These are phyloP conservation scores for Platanthera guangdongensis DNA, from an alignment of 106 monocot species.

Conservation along the genomic window DNA sequence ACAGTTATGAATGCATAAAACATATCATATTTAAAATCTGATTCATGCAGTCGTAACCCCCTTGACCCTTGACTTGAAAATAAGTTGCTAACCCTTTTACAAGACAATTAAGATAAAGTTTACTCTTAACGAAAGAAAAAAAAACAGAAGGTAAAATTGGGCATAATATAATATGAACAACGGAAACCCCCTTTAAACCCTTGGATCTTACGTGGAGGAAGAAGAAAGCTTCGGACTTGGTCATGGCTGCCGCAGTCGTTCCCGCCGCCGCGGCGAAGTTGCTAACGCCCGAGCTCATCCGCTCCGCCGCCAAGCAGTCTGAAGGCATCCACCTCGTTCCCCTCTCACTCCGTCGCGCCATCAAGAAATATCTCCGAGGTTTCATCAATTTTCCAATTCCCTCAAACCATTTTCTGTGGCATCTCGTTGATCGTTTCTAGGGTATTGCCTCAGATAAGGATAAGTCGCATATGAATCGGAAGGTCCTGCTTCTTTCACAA, in stretches of 20 bases:
- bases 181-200: not conserved
- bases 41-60: too few relatives aligned
- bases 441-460: slow-evolving; percentile 36
- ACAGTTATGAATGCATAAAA: too few relatives aligned
- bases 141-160: too few relatives aligned
- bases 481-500: slow-evolving; percentile 66
- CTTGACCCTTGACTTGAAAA: too few relatives aligned
- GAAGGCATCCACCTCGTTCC: slow-evolving; percentile 72
- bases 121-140: too few relatives aligned
- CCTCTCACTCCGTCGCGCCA: slow-evolving; percentile 83
- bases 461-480: slow-evolving; percentile 59
- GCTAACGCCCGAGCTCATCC: slow-evolving; percentile 58
- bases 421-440: not conserved
- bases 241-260: slow-evolving; percentile 20
- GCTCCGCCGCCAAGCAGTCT: slow-evolving; percentile 82
- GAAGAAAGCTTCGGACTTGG: not conserved
- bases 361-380: slow-evolving; percentile 91
- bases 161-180: too few relatives aligned
- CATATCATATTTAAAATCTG: too few relatives aligned
- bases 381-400: not conserved
- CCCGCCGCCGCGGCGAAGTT: slow-evolving; percentile 25
- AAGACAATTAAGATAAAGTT: too few relatives aligned
- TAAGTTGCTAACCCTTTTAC: too few relatives aligned
- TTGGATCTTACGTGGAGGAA: not conserved
- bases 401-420: not conserved